Conservation (phyloP, 768 basidiomycete species). For the Mycena crocata region DNA sequence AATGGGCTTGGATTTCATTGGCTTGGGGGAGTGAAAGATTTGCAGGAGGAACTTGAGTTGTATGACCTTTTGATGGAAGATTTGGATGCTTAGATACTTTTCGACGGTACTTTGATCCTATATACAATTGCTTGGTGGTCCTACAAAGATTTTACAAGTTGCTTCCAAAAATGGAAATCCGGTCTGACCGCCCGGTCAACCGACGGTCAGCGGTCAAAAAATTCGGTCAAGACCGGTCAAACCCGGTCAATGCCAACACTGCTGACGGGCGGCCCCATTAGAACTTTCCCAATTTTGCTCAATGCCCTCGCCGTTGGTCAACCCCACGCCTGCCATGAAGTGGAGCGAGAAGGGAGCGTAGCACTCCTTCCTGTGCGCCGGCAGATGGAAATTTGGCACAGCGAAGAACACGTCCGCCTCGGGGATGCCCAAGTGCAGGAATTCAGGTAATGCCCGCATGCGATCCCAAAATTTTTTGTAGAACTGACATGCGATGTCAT, state of each 20-base stretch:
- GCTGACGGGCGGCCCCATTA: too few species aligned
- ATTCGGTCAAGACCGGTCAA: neutral
- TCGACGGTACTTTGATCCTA: neutral
- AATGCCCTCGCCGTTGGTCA: slow-evolving; percentile 12
- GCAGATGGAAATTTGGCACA: slow-evolving; percentile 39
- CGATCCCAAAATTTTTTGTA: slow-evolving; percentile 30
- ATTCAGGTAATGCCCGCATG: slow-evolving; percentile 31
- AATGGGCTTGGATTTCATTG: too few species aligned
- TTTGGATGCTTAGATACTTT: neutral
- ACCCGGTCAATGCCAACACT: slow-evolving; percentile 6
- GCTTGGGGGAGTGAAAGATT: too few species aligned
- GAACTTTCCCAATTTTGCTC: neutral
- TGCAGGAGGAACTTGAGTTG: too few species aligned
- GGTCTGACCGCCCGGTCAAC: neutral
- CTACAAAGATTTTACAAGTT: neutral
- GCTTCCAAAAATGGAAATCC: slow-evolving; percentile 5
- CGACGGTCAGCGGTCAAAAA: neutral
- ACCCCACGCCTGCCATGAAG: slow-evolving; percentile 21
- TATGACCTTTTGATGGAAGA: too few species aligned
- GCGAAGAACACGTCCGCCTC: slow-evolving; percentile 33
- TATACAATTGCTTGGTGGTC: neutral
- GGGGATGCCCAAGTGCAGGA: slow-evolving; percentile 11
- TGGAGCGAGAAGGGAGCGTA: slow-evolving; percentile 18
- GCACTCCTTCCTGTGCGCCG: slow-evolving; percentile 30
- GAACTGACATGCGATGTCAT: slow-evolving; percentile 38